Conservation (phyloP, 2,329 filamentous ascomycete genomes). For the Bipolaris sorokiniana region DNA sequence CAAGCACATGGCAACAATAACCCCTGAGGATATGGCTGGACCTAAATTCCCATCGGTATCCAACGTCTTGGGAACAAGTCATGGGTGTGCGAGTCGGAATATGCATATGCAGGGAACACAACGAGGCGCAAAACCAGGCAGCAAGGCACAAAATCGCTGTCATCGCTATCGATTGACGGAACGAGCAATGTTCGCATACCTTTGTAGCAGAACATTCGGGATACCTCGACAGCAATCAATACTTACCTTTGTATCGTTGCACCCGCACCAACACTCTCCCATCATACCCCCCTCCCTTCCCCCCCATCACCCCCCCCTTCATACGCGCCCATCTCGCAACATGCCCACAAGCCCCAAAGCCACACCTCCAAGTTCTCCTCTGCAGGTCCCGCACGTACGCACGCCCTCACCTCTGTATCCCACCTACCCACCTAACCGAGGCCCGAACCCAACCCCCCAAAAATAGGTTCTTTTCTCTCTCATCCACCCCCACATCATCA, state of each 20-base stretch:
- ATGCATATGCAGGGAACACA: neutral
- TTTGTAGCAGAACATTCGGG: neutral
- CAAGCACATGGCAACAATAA: constrained; percentile 8
- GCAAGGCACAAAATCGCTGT: constrained; percentile 1
- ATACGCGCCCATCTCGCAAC: constrained; percentile 19
- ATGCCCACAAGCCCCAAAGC: neutral
- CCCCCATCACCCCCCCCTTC: too few species aligned
- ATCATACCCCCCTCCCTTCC: neutral
- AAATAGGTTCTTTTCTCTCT: constrained; percentile 29
- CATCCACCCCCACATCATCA: neutral
- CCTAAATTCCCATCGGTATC: constrained; percentile 9
- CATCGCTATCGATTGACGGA: constrained; percentile 1
- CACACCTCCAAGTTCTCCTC: constrained; percentile 8
- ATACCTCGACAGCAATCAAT: neutral
- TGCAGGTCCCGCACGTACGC: constrained; percentile 12
- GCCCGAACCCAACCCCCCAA: constrained; percentile 27
- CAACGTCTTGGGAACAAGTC: constrained; percentile 19
- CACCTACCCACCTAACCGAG: neutral
- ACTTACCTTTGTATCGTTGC: constrained; percentile 1
- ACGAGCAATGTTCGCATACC: constrained; percentile 1
- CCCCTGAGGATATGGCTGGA: constrained; percentile 22
- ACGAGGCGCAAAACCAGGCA: neutral
- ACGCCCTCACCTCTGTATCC: too few species aligned
- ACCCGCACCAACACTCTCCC: neutral
- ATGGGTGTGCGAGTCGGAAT: neutral